Conservation (phyloP, 805 yeast species). For the Schwanniomyces yamadae region DNA sequence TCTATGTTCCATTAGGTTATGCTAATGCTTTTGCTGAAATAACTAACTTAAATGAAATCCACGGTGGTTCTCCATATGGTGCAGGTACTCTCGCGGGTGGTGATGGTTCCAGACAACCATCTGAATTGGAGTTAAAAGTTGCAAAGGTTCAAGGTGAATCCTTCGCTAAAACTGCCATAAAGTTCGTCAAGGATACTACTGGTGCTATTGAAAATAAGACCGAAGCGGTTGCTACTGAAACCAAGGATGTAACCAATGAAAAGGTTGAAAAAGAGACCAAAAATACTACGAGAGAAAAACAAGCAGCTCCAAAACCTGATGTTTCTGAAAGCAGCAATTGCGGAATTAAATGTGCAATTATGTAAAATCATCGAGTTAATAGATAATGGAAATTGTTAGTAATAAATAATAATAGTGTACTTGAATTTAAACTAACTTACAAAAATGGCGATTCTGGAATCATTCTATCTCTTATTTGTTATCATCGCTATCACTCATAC, state of each 20-base stretch:
- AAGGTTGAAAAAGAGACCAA: constrained; percentile 6
- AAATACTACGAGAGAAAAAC: constrained; percentile 8
- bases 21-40: constrained; percentile 53
- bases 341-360: constrained; percentile 17
- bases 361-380: constrained; percentile 12
- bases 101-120: constrained; percentile 72
- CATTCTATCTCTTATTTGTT: background rate
- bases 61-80: constrained; percentile 87
- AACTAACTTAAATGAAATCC: constrained; percentile 61
- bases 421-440: background rate
- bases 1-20: constrained; percentile 77
- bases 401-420: background rate
- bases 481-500: background rate
- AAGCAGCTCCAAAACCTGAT: constrained; percentile 12
- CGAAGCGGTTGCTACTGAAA: constrained; percentile 2
- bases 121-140: constrained; percentile 60
- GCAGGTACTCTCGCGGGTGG: constrained; percentile 76
- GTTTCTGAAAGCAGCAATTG: constrained; percentile 12
- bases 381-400: background rate
- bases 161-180: constrained; percentile 37
- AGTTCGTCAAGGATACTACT: constrained; percentile 10
- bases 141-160: constrained; percentile 67
- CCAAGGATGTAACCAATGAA: background rate
- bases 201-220: constrained; percentile 3
- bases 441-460: background rate